Conservation (phyloP, 140 eudicot genomes). For the Senecio squalidus region DNA sequence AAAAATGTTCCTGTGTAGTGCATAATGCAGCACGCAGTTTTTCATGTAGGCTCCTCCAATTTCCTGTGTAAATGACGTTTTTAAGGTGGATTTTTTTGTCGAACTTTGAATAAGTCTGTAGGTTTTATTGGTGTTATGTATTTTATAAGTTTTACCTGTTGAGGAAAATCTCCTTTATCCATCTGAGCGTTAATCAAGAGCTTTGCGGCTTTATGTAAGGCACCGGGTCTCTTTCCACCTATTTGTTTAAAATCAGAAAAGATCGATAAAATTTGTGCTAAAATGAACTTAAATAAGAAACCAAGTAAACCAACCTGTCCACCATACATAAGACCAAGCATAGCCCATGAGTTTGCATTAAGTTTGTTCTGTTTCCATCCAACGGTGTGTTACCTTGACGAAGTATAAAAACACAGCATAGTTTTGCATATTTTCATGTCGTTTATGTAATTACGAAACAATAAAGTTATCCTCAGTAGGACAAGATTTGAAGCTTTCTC, state of each 20-base stretch:
- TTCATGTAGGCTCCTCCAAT: background rate
- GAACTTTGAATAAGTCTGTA: background rate
- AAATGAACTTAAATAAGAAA: background rate
- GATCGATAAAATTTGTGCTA: background rate
- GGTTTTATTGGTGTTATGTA: background rate
- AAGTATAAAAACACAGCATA: no score
- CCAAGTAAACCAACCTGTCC: slow-evolving; percentile 40
- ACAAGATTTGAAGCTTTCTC: slow-evolving; percentile 31
- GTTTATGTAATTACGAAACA: no score
- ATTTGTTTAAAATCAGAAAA: background rate
- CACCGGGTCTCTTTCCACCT: slow-evolving; percentile 23
- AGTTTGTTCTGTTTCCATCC: slow-evolving; percentile 24
- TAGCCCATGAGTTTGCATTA: slow-evolving; percentile 64
- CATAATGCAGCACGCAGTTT: background rate
- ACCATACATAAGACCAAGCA: slow-evolving; percentile 47
- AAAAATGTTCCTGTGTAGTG: background rate
- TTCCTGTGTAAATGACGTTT: slow-evolving; percentile 2
- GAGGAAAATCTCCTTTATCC: slow-evolving; percentile 34
- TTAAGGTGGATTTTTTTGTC: background rate
- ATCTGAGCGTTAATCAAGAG: slow-evolving; percentile 27
- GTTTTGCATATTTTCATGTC: no score
- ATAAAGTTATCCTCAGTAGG: slow-evolving; percentile 34
- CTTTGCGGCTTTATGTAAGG: slow-evolving; percentile 29
- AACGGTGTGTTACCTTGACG: slow-evolving; percentile 20
- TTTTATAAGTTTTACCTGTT: slow-evolving; percentile 7